These are phyloP conservation scores for Chamaecyparis obtusa DNA, from an alignment of 75 land plant genomes.

Conservation along the genomic window DNA sequence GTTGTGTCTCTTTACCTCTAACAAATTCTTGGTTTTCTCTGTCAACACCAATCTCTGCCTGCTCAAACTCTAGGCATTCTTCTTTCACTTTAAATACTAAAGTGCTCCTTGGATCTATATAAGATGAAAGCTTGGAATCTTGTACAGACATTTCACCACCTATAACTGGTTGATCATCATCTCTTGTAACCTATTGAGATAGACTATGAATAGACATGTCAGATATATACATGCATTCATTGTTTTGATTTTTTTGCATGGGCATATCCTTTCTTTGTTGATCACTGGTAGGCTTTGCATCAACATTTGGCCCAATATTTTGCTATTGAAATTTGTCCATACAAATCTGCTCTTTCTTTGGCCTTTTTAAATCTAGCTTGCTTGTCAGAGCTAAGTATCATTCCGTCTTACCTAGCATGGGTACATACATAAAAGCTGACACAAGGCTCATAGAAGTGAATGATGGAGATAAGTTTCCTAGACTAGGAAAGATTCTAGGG, in stretches of 20 bases:
- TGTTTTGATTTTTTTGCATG: conserved; percentile 35
- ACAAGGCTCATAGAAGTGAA: conserved; percentile 16
- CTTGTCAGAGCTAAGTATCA: conserved; percentile 40
- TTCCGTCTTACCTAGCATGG: conserved; percentile 64
- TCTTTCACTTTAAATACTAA: no score
- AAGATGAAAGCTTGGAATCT: no score
- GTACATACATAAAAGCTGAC: conserved; percentile 16
- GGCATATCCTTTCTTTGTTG: conserved; percentile 50
- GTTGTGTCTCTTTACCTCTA: no score
- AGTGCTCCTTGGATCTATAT: no score
- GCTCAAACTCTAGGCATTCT: no score
- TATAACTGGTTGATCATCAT: no score
- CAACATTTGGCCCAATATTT: conserved; percentile 32
- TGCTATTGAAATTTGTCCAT: conserved; percentile 46
- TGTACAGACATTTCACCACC: no score
- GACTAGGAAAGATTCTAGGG: conserved; percentile 31
- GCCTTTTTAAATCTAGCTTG: conserved; percentile 38
- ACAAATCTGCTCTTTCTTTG: conserved; percentile 31
- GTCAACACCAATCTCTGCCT: no score
- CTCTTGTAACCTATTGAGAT: no score
- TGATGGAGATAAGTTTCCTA: conserved; percentile 27
- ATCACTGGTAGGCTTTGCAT: conserved; percentile 31
- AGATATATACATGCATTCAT: no score
- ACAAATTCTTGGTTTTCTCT: no score
- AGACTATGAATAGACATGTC: no score